Evolutionary conservation across 768 basidiomycete genomes (phyloP), one percentile per base, ranked within the genome.

Genomic region (Russula dissimulans): DNA sequence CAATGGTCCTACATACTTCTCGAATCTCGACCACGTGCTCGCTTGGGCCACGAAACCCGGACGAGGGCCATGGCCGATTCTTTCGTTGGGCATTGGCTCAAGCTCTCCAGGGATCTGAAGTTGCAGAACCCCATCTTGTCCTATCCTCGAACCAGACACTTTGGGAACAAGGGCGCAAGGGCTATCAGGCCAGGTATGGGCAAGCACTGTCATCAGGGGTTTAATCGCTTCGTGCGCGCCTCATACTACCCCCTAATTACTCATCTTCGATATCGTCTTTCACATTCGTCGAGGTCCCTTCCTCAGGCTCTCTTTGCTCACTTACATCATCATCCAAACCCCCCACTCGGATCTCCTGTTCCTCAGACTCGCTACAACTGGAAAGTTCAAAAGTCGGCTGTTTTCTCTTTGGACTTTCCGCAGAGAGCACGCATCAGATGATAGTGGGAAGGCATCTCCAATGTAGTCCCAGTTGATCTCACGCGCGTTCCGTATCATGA

Each of bases 401-500:
- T 26, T 29, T 56, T 57, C 45, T 53, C 46, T 5, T 11, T 26
- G 32, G 42, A 45, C 5, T 14, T 29, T 15, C 44, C 18, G 52
- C 22, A 54, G 11, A 72, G 36, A 9, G 43, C 43, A 8, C 80
- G 63, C 59, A 87, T 55, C 88, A 79, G 52, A 93, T 77, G 59
- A 94, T 74, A 0, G 87, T 88, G 91, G 91, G 0, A 93, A 81
- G n/a, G 86, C 81, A 68, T 93, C 90, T 8, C 91, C 91, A 22
- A 89, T 78, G 69, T 91, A 94, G 67, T 86, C 79, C 91, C 91
- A 94, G 72, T 94, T 94, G 71, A 94, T 86, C 48, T 90, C 90
- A 34, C 83, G 79, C 22, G 89, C 87, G 66, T 84, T 86, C 51
- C 86, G 81, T 71, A 90, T 88, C 91, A 93, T 92, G 67, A 91